phyloP scores from a whole-genome alignment of 169 alveolate species.

The Plasmodium gonderi region DNA sequence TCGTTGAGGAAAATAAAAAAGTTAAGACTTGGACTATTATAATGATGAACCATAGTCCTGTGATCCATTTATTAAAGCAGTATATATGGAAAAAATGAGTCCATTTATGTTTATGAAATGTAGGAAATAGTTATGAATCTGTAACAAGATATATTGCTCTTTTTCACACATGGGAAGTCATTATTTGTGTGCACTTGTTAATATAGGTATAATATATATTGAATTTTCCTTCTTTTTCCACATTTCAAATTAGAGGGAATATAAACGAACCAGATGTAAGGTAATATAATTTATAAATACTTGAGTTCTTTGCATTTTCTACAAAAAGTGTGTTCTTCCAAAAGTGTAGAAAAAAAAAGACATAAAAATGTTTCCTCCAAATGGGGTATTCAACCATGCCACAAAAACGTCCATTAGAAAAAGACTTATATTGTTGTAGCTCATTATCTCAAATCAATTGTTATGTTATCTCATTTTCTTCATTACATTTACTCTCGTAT shows the following conservation, averaged over 20 bases:
- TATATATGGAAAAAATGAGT: neutral
- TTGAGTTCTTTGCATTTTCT: neutral
- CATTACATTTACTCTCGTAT: neutral
- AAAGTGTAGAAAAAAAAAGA: neutral
- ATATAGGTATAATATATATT: neutral
- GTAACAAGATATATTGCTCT: neutral
- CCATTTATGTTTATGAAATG: too few relatives aligned
- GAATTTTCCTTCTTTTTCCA: neutral
- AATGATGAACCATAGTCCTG: slow-evolving; percentile 46
- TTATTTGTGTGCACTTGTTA: neutral
- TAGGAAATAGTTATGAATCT: neutral
- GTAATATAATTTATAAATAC: slow-evolving; percentile 25
- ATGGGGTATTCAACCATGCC: neutral
- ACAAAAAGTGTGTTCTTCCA: slow-evolving; percentile 12
- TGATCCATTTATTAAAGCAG: neutral
- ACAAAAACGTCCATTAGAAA: neutral
- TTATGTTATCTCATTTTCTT: too few relatives aligned
- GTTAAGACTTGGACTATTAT: slow-evolving; percentile 20
- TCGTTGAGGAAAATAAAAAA: slow-evolving; percentile 33
- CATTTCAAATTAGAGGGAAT: neutral
- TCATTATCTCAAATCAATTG: neutral
- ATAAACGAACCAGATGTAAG: slow-evolving; percentile 50
- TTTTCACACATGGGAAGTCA: neutral
- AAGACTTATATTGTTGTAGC: neutral
- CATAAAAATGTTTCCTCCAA: neutral